Evolutionary conservation across 1,284 basidiomycete species (phyloP).

Genomic region (Athelia psychrophila): DNA sequence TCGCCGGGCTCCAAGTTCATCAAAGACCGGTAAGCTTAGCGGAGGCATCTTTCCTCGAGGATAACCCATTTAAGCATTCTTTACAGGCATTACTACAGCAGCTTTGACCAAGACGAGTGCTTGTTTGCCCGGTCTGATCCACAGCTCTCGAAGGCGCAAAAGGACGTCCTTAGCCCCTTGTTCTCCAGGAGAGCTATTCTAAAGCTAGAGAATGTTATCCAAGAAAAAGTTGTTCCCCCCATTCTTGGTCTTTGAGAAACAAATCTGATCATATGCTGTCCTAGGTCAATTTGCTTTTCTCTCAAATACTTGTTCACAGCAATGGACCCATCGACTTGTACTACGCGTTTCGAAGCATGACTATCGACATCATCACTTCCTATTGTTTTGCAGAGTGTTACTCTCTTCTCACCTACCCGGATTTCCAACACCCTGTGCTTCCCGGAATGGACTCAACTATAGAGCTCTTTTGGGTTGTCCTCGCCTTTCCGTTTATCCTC

Average conservation of each 20-base stretch:
- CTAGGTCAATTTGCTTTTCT: constrained; percentile 18
- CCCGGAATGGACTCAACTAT: constrained; percentile 13
- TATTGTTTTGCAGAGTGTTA: constrained; percentile 24
- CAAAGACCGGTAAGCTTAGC: constrained; percentile 20
- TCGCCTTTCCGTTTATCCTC: constrained; percentile 24
- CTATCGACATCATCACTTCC: constrained; percentile 24
- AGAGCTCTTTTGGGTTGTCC: constrained; percentile 17
- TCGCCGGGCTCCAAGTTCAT: constrained; percentile 18
- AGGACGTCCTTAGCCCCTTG: constrained; percentile 24
- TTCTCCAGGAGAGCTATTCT: constrained; percentile 30
- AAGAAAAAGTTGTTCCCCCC: background rate
- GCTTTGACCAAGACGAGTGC: constrained; percentile 19
- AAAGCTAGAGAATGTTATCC: constrained; percentile 10
- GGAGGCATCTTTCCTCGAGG: background rate
- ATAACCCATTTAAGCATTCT: background rate
- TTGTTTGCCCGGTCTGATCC: constrained; percentile 21
- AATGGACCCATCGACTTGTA: constrained; percentile 13
- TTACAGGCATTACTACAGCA: constrained; percentile 15
- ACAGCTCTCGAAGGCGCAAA: constrained; percentile 20
- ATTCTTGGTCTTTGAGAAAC: too few relatives aligned
- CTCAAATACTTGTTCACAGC: constrained; percentile 11
- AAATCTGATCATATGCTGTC: background rate
- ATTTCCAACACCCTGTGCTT: constrained; percentile 24
- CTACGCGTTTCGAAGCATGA: constrained; percentile 12
- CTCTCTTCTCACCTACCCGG: constrained; percentile 14